Evolutionary conservation across 352 stramenopile genomes (phyloP).

Genomic region (Phytophthora colocasiae): DNA sequence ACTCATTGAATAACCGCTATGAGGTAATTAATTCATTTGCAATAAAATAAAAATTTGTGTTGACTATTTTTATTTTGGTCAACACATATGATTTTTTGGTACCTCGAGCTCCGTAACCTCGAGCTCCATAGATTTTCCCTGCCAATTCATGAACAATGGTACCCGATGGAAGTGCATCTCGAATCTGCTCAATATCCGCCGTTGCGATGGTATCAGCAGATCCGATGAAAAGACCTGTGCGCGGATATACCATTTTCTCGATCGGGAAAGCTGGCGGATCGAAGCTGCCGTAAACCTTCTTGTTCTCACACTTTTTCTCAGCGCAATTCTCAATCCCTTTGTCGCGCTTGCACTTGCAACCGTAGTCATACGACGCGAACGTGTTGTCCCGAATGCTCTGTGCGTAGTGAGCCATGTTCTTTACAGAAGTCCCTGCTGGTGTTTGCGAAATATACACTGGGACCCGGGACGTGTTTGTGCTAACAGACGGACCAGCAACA

Average conservation of each 20-base stretch:
- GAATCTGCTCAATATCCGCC: conserved; percentile 47
- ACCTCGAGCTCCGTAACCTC: too few relatives aligned
- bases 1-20: too few relatives aligned
- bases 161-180: conserved; percentile 37
- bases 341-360: conserved; percentile 41
- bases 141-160: conserved; percentile 51
- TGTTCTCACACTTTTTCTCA: conserved; percentile 48
- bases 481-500: conserved; percentile 45
- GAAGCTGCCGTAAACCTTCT: conserved; percentile 50
- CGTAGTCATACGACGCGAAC: conserved; percentile 60
- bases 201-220: conserved; percentile 49
- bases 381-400: conserved; percentile 57
- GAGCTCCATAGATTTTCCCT: too few relatives aligned
- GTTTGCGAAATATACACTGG: conserved; percentile 65
- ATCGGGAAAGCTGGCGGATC: conserved; percentile 38
- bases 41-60: too few relatives aligned
- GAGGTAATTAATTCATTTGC: too few relatives aligned
- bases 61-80: too few relatives aligned
- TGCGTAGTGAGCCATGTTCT: conserved; percentile 62
- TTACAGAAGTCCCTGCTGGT: conserved; percentile 57
- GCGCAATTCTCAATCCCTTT: conserved; percentile 39
- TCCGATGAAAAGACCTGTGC: conserved; percentile 49
- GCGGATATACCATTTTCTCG: conserved; percentile 41
- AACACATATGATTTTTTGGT: too few relatives aligned
- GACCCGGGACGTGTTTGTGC: conserved; percentile 53